Evolutionary conservation across 2,329 filamentous ascomycete species (phyloP), one percentile per base, ranked within the genome.

Genomic region (Helotiales sp.): DNA sequence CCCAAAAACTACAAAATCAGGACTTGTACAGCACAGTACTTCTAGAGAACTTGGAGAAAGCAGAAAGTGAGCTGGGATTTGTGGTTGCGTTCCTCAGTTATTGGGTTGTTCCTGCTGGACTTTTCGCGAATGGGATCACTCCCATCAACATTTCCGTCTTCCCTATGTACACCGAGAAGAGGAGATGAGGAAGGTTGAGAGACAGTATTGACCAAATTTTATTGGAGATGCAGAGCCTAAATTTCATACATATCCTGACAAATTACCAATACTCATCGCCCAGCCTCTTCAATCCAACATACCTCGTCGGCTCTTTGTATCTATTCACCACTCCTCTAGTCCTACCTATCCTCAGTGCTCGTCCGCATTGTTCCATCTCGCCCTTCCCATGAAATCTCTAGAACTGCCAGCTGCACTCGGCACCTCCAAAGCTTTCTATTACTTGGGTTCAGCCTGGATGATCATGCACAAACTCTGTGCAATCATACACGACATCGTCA

Each of bases 401-500:
- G 27, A 58, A 58, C 31, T 58, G 56, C 56, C 56, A 58, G 24
- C 52, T 55, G 22, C 56, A 54, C 29, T 54, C 56, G 24, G 52
- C 38, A 6, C 56, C 56, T 10, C 31, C 46, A 27, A 58, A 58
- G 5, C 52, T 55, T 10, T 51, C 29, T 17, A 58, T 58, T 13
- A 58, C 52, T 30, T 58, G 52, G 15, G 51, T 36, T 19, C 56
- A 52, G 7, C 56, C 52, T 10, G 56, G 56, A 29, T 58, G 56
- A n/a, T 58, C 47, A 4, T n/a, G 19, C 5, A 58, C 40, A 30
- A 54, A 58, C 1, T 47, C 17, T 3, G 56, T 55, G 12, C 52
- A 58, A 29, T 58, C 46, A 47, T 48, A 58, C 2, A 55, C 56
- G 3, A 55, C 36, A 4, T 52, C 31, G 40, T 58, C 40, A 5